Evolutionary conservation across 1,139 yeast species (phyloP).

Genomic region (Suhomyces maxii): DNA sequence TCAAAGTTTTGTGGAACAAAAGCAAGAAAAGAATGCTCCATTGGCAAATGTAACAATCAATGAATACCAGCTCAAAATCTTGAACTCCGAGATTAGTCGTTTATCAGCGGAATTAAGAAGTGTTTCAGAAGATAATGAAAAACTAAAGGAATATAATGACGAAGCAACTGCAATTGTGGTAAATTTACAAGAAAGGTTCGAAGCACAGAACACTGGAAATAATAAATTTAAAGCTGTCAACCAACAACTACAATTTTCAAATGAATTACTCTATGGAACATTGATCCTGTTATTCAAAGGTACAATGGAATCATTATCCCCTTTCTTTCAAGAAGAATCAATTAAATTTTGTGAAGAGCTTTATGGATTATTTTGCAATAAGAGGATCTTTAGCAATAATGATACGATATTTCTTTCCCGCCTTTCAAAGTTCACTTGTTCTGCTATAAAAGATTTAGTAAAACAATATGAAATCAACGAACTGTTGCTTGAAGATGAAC

Average conservation of each 20-base stretch:
- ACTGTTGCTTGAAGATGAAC: constrained; percentile 19
- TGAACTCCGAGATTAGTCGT: background rate
- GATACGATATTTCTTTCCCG: constrained; percentile 16
- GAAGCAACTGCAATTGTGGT: constrained; percentile 5
- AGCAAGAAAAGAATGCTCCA: background rate
- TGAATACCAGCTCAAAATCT: background rate
- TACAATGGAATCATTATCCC: constrained; percentile 13
- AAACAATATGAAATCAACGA: constrained; percentile 20
- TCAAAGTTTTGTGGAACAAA: background rate
- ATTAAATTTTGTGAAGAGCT: constrained; percentile 15
- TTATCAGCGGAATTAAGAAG: background rate
- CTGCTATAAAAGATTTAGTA: constrained; percentile 23
- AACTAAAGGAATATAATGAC: constrained; percentile 3
- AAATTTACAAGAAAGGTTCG: constrained; percentile 2
- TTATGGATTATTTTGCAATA: constrained; percentile 12
- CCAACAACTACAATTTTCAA: background rate
- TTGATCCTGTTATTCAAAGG: constrained; percentile 1
- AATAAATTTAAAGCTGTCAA: background rate
- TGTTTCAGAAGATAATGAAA: background rate
- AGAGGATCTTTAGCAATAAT: constrained; percentile 10
- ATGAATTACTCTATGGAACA: constrained; percentile 1
- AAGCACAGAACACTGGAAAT: background rate
- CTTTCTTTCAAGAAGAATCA: constrained; percentile 25
- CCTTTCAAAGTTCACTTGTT: constrained; percentile 16
- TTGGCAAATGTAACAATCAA: background rate